A percentile compares a stretch with the other conserved stretches of the same genome.
phyloP scores from a whole-genome alignment of 78 protist genomes.

The Cavenderia fasciculata region DNA sequence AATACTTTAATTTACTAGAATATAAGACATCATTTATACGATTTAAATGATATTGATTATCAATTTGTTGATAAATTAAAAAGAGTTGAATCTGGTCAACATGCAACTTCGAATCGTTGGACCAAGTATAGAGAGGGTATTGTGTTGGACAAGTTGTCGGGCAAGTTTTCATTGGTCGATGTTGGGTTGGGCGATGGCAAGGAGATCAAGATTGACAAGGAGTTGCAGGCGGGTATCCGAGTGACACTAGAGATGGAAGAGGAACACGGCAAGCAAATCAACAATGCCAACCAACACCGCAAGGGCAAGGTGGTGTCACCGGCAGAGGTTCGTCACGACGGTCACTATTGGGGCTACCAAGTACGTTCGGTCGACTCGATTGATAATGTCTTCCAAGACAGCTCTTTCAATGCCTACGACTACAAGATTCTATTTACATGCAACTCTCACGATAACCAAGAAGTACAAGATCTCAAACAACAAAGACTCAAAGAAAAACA shows the following conservation, averaged over 20 bases:
- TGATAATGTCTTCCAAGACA: not conserved
- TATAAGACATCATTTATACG: conserved; percentile 22
- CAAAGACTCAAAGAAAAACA: no score
- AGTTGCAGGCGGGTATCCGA: conserved; percentile 22
- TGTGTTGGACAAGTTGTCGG: not conserved
- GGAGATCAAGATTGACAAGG: conserved; percentile 3
- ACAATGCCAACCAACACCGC: not conserved
- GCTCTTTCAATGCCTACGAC: conserved; percentile 11
- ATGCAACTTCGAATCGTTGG: not conserved
- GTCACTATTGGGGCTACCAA: conserved; percentile 72
- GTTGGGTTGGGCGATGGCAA: conserved; percentile 40
- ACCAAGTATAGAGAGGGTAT: conserved; percentile 29
- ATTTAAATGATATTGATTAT: conserved; percentile 27
- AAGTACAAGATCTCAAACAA: no score
- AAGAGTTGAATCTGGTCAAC: conserved; percentile 1
- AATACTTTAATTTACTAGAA: not conserved
- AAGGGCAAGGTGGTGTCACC: conserved; percentile 39
- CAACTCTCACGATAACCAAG: not conserved
- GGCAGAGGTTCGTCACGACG: conserved; percentile 16
- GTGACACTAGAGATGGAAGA: conserved; percentile 26
- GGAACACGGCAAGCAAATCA: not conserved
- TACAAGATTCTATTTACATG: conserved; percentile 4
- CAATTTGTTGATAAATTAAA: conserved; percentile 34
- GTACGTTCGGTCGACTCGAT: conserved; percentile 18
- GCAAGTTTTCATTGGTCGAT: conserved; percentile 1